Percentiles rank a stretch among this genome's conserved stretches.
phyloP scores from a whole-genome alignment of 140 eudicot genomes.

The Flaveria floridana region DNA sequence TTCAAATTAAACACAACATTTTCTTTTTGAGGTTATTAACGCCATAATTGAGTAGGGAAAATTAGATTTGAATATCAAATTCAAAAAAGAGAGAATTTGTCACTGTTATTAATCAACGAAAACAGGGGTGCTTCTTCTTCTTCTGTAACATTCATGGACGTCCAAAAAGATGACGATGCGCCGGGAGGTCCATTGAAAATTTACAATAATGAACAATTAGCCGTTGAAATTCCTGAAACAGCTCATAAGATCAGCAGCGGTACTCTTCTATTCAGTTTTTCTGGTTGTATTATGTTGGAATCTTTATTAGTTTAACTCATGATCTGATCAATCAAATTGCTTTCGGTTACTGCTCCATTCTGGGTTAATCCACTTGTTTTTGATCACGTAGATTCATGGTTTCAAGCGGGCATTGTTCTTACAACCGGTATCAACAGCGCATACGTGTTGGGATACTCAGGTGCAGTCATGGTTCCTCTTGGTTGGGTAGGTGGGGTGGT shows the following conservation, averaged over 20 bases:
- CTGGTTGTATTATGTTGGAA: neutral
- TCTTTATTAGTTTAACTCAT: neutral
- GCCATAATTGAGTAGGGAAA: neutral
- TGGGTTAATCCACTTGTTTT: slow-evolving; percentile 13
- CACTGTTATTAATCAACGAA: neutral
- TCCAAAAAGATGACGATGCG: slow-evolving; percentile 10
- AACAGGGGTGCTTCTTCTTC: neutral
- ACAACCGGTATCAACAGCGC: slow-evolving; percentile 93
- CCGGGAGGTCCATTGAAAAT: slow-evolving; percentile 14
- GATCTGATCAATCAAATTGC: neutral
- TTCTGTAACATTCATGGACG: slow-evolving; percentile 31
- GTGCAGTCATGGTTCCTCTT: slow-evolving; percentile 82
- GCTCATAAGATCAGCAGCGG: slow-evolving; percentile 91
- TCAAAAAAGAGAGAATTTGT: neutral
- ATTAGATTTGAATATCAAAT: neutral
- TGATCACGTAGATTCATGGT: slow-evolving; percentile 78
- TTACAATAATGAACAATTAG: slow-evolving; percentile 29
- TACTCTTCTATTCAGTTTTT: slow-evolving; percentile 25
- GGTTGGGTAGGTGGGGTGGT: slow-evolving; percentile 91
- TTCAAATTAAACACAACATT: neutral
- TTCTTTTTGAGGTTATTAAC: neutral
- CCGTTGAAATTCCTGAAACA: slow-evolving; percentile 72
- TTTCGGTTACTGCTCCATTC: neutral
- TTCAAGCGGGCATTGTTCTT: slow-evolving; percentile 88
- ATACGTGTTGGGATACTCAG: slow-evolving; percentile 87